A percentile compares a stretch with the other conserved stretches of the same genome.
phyloP scores from a whole-genome alignment of 106 monocot genomes.

The Xerophyta viscosa region DNA sequence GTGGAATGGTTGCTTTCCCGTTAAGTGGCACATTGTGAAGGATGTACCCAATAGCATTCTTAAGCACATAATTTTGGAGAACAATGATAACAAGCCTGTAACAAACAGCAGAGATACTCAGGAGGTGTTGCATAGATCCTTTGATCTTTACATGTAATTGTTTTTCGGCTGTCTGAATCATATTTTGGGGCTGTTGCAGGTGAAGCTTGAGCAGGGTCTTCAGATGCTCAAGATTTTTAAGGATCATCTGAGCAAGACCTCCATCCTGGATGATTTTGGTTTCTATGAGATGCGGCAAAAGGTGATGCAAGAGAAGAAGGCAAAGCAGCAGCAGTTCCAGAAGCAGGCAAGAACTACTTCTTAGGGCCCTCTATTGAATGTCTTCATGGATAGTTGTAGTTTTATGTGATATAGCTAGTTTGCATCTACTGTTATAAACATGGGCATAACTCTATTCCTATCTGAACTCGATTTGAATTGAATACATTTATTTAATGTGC shows the following conservation, averaged over 20 bases:
- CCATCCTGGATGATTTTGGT: constrained; percentile 54
- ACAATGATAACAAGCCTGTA: constrained; percentile 94
- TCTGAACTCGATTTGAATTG: no score
- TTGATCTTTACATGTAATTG: neutral
- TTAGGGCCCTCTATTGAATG: neutral
- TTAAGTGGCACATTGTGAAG: constrained; percentile 97
- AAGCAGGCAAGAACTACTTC: constrained; percentile 22
- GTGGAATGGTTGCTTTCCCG: constrained; percentile 81
- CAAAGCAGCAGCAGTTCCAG: constrained; percentile 43
- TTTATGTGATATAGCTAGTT: neutral
- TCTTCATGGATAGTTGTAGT: neutral
- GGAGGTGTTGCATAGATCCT: constrained; percentile 34
- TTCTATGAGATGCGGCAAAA: constrained; percentile 71
- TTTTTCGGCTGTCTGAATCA: neutral
- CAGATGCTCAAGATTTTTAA: constrained; percentile 68
- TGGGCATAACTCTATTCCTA: no score
- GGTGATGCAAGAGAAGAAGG: constrained; percentile 56
- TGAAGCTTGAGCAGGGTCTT: constrained; percentile 58
- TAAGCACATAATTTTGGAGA: constrained; percentile 71
- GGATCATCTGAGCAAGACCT: constrained; percentile 55
- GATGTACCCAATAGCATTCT: constrained; percentile 80
- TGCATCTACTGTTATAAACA: no score
- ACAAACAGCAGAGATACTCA: constrained; percentile 94
- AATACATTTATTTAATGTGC: no score
- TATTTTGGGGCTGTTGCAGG: constrained; percentile 18